Base-by-base conservation (phyloP, 225 moss, liverwort and hornwort species). In the Bryum argenteum region DNA sequence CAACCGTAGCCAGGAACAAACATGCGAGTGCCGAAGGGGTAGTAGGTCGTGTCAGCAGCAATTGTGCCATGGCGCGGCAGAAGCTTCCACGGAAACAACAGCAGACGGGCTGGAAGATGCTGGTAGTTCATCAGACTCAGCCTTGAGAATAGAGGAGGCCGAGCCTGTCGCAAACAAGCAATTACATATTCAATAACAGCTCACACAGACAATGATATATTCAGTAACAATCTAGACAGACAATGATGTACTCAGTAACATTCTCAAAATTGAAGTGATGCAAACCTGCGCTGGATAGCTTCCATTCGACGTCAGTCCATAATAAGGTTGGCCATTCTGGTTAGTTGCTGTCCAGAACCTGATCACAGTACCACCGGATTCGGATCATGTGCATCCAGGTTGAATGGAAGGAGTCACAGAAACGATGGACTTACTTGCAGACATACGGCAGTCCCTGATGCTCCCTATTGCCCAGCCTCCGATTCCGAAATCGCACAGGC, bases 21-120 rank as follows among this genome's bases (percentile, higher is more conserved):
- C 98, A 94, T 98, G 79, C 94, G 92, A 65, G 98, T 98, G 80
- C 98, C 94, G 70, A 98, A 98, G n/a, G 98, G 94, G 72, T 98
- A 98, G 79, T 87, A 75, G 24, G 69, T 83, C 2, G 98, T 98
- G 61, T 98, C 94, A 48, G 98, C 98, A 12, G 98, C 98, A 69
- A 94, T 98, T 59, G 98, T 94, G 44, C 98, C 94, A 71, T 90
- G 92, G 47, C 98, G 80, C 21, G 98, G 94, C 70, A 98, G 72
- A 52, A 98, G 85, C 68, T 79, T 79, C 98, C 98, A 98, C 54
- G 98, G 98, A 71, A 94, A 98, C 64, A 94, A 78, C 11, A 98
- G 76, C 51, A 96, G 66, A 55, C 92, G 89, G 18, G 87, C 83
- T 51, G 98, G 98, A 69, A 98, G 76, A 53, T 93, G 77, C 73